phyloP scores from a whole-genome alignment of 2,329 filamentous ascomycete species.

The Fusarium marasasianum region DNA sequence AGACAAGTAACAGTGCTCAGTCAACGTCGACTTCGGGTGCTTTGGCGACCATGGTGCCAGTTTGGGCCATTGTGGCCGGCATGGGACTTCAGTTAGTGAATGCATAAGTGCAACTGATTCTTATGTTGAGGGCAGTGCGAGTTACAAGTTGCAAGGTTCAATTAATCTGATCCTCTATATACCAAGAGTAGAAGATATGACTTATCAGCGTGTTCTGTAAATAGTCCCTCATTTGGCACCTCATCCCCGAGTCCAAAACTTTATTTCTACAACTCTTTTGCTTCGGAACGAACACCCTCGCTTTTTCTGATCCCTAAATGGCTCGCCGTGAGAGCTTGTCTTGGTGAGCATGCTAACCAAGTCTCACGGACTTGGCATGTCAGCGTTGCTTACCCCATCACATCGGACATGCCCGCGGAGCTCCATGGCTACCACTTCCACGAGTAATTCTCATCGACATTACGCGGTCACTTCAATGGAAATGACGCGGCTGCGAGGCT shows the following conservation, averaged over 20 bases:
- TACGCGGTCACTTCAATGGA: neutral
- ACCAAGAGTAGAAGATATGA: neutral
- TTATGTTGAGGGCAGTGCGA: neutral
- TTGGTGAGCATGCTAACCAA: neutral
- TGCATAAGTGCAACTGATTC: neutral
- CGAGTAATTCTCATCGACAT: too few relatives aligned
- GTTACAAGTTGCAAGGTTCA: neutral
- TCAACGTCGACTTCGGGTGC: neutral
- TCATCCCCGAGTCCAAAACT: neutral
- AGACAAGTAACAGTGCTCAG: neutral
- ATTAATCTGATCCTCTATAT: accelerated
- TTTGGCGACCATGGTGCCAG: neutral
- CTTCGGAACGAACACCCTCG: accelerated
- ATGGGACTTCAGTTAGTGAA: neutral
- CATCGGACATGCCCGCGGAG: constrained; percentile 3
- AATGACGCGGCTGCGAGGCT: neutral
- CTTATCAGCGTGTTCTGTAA: neutral
- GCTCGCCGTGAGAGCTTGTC: accelerated
- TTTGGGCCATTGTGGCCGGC: neutral
- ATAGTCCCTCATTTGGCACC: neutral
- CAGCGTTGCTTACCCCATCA: neutral
- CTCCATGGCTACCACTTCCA: neutral
- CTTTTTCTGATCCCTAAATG: neutral
- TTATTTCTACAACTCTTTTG: accelerated
- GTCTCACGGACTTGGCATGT: neutral